Evolutionary conservation across 1,284 basidiomycete species (phyloP), one percentile per base, ranked within the genome.

Genomic region (Inonotus obliquus): DNA sequence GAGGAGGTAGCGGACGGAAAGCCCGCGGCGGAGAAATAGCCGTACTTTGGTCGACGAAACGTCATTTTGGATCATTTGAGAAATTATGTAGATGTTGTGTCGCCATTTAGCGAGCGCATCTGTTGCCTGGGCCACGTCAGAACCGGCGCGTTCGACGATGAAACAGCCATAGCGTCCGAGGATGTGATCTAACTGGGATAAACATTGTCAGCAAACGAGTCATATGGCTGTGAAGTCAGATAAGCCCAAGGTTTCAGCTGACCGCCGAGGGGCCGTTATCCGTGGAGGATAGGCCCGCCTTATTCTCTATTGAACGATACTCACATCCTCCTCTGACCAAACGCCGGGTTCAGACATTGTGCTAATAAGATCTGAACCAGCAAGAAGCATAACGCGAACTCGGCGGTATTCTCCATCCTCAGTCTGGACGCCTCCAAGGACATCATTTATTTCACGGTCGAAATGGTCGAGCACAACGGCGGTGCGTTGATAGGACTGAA

Each of bases 311-410:
- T 37, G 54, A 37, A 45, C 41, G 49, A 62, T 44, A 79, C 87
- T 72, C 68, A 96, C 92, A 82, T 99, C 97, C 63, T 85, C 82
- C 69, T 95, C 89, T 58, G 90, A 88, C 97, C 97, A 99, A 23
- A 99, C 95, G 14, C 97, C 97, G n/a, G 94, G 94, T 76, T 98
- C 94, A 67, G 92, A 94, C 89, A 99, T 98, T 57, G 94, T 97
- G 72, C 94, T 89, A 72, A 99, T 99, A 68, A 99, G 80, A 75
- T 99, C 96, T 25, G 93, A 96, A 39, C 96, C 97, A 2, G 97
- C 97, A 58, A 99, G 84, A 29, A 99, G 85, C 91, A 99, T 96
- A 67, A 98, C 83, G 48, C 81, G 83, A 62, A 89, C 86, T 66
- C 79, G 76, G 47, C 85, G 80, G 61, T 78, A 82, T 71, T 87